Conservation (phyloP, 2,329 filamentous ascomycete species). For the Xylariaceae sp. region DNA sequence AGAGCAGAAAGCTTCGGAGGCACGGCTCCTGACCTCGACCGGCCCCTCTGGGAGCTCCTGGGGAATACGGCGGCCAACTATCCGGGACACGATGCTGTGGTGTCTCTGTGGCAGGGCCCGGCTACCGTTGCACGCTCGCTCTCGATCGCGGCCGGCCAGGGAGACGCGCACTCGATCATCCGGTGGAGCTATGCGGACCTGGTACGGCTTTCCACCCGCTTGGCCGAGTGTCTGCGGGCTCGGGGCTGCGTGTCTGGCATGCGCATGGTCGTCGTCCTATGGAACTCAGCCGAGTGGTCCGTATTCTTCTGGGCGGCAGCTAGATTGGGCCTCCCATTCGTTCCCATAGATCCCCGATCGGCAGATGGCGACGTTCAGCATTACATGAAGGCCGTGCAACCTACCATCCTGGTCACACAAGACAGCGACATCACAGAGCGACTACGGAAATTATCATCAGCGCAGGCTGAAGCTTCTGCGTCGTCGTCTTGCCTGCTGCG, state of each 20-base stretch:
- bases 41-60: background rate
- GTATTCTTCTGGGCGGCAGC: slow-evolving; percentile 1
- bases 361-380: background rate
- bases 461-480: too few relatives aligned
- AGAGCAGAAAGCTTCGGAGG: slow-evolving; percentile 1
- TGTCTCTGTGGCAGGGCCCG: slow-evolving; percentile 1
- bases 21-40: background rate
- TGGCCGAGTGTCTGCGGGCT: background rate
- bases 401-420: background rate
- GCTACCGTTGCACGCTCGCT: background rate
- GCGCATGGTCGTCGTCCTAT: background rate
- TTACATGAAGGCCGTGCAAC: background rate
- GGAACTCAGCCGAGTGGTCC: slow-evolving; percentile 1
- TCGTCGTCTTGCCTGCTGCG: background rate
- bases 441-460: background rate
- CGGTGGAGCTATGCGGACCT: slow-evolving; percentile 1
- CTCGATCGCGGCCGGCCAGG: background rate
- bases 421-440: background rate
- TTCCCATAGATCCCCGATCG: slow-evolving; percentile 1
- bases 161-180: background rate
- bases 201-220: background rate
- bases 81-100: slow-evolving; percentile 1
- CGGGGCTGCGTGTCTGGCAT: background rate
- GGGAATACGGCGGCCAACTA: background rate
- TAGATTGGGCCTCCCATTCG: background rate